These are phyloP conservation scores for Zygoascus hellenicus DNA, from an alignment of 1,139 yeast genomes.

Conservation along the genomic window DNA sequence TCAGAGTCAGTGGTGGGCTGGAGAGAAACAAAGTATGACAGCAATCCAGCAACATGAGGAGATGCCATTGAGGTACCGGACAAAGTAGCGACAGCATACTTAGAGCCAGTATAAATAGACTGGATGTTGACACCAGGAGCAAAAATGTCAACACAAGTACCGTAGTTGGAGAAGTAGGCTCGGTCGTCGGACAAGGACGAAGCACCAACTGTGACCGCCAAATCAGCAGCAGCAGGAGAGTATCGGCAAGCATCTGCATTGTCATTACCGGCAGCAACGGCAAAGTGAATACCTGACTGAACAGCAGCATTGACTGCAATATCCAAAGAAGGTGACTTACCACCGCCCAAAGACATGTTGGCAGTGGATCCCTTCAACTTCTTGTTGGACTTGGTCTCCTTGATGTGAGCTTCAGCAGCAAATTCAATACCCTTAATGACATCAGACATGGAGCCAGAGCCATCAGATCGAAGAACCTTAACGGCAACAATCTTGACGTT, in stretches of 20 bases:
- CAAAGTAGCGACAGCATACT: constrained; percentile 76
- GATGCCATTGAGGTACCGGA: constrained; percentile 99
- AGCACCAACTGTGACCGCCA: constrained; percentile 60
- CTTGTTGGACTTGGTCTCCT: constrained; percentile 37
- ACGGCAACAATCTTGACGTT: constrained; percentile 56
- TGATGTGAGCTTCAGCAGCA: constrained; percentile 37
- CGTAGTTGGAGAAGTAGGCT: constrained; percentile 59
- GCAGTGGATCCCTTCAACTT: constrained; percentile 52
- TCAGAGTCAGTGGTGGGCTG: constrained; percentile 83
- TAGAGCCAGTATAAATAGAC: constrained; percentile 74
- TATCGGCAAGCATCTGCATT: constrained; percentile 56
- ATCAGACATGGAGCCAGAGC: constrained; percentile 45
- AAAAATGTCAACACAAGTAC: constrained; percentile 59
- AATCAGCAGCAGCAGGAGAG: constrained; percentile 57
- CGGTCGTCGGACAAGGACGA: constrained; percentile 45
- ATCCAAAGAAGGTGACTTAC: constrained; percentile 48
- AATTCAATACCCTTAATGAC: constrained; percentile 45
- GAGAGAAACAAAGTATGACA: constrained; percentile 79
- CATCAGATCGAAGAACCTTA: constrained; percentile 47
- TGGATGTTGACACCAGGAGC: constrained; percentile 53
- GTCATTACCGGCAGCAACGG: constrained; percentile 66
- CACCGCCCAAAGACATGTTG: constrained; percentile 60
- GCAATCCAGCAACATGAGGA: constrained; percentile 89
- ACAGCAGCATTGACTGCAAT: constrained; percentile 56
- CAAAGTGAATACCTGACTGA: constrained; percentile 53